These are phyloP conservation scores for Mallotus japonicus DNA, from an alignment of 441 rosid genomes.

Conservation along the genomic window DNA sequence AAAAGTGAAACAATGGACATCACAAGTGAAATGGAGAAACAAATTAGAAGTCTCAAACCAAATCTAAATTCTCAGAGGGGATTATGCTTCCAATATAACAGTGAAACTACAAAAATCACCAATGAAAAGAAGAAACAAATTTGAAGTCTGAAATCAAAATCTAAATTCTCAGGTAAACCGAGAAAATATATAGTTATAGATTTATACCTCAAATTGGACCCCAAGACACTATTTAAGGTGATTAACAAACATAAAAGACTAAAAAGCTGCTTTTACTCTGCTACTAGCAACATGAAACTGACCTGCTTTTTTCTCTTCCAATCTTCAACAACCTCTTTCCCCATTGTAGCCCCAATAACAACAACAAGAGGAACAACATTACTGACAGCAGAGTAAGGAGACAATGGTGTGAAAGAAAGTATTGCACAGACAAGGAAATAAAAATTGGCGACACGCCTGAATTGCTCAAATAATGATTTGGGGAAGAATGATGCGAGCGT, in stretches of 20 bases:
- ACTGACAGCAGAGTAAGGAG: constrained; percentile 80
- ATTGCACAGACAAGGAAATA: constrained; percentile 80
- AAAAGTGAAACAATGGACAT: background rate
- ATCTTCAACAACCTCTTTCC: constrained; percentile 84
- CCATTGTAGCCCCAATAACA: constrained; percentile 86
- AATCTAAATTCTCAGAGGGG: background rate
- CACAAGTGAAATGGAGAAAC: background rate
- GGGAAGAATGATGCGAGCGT: constrained; percentile 77
- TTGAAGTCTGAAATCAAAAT: constrained; percentile 2
- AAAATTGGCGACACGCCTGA: constrained; percentile 88
- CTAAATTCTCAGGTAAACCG: background rate
- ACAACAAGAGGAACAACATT: constrained; percentile 72
- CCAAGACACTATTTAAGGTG: background rate
- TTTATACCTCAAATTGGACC: constrained; percentile 1
- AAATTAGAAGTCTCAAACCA: constrained; percentile 7
- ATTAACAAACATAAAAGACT: constrained; percentile 5
- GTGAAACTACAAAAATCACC: background rate
- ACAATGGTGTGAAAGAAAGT: constrained; percentile 69
- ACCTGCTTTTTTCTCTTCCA: constrained; percentile 87
- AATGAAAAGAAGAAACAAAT: background rate
- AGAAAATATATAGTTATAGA: background rate
- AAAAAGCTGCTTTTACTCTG: constrained; percentile 7
- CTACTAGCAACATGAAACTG: constrained; percentile 3
- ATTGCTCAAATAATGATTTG: constrained; percentile 87
- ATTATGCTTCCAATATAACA: constrained; percentile 1